Base-by-base conservation (phyloP, 495 filamentous ascomycete species). In the Haplographium delicatum region DNA sequence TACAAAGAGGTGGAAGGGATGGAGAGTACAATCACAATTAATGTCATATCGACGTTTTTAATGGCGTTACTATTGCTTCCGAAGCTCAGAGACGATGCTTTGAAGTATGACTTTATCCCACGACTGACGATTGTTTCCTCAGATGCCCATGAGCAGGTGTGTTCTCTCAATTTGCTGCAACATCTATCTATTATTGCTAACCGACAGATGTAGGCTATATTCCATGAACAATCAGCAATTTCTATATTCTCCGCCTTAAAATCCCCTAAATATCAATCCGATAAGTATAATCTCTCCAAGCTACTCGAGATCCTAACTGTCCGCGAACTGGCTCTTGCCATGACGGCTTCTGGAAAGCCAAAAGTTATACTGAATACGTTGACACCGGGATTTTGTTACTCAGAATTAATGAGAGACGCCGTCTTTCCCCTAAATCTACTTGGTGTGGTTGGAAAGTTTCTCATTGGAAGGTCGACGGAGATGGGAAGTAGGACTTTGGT, bases 361-460 rank as follows among this genome's bases (percentile, higher is more conserved):
- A 25, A 34, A 31, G 74, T 85, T 15, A 67, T 79, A 19, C 60
- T 84, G 44, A 81, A 79, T 57, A 63, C 68, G 18, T 33, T 68
- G 10, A 66, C 61, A 6, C 69, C 66, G 0, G 63, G 66, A 1
- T 48, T 66, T 5, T 56, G 53, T 18, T 25, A 57, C 19, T 53
- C 53, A 28, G 53, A 54, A 9, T 33, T 60, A 6, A 53, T 48
- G 44, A 40, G 57, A 31, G 31, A 53, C 38, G 35, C 48, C 20
- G 24, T 18, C 30, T 46, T 50, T 13, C 44, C 45, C n/a, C 26
- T 50, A 13, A 56, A 48, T 13, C 9, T 56, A 2, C 16, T 53
- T 1, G 49, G 13, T 15, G 27, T 34, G 34, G 35, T 61, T 16
- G 47, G 38, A 10, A 51, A 57, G 38, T 18, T 27, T 4, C 13